phyloP scores from a whole-genome alignment of 2,329 filamentous ascomycete genomes.

The Orbilia javanica region DNA sequence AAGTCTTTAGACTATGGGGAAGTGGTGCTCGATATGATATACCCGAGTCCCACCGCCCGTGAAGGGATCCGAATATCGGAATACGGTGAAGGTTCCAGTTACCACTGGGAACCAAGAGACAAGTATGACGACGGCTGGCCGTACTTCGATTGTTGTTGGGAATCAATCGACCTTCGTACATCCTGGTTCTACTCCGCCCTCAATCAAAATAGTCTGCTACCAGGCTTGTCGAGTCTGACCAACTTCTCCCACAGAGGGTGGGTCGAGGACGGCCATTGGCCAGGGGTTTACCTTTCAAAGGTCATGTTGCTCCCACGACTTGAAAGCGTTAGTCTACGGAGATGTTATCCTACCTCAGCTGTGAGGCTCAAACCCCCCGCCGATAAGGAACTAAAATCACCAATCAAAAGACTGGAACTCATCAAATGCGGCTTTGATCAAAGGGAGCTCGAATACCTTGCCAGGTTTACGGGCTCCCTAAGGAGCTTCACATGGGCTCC shows the following conservation, averaged over 20 bases:
- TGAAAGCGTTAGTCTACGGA: not conserved
- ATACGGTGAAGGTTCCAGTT: not conserved
- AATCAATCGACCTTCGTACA: no score
- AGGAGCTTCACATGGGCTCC: not conserved
- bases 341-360: not conserved
- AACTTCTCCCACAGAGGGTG: conserved; percentile 11
- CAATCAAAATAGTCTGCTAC: not conserved
- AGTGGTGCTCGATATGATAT: not conserved
- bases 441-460: not conserved
- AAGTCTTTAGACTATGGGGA: conserved; percentile 12
- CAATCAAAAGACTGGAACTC: conserved; percentile 12
- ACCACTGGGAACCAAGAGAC: not conserved
- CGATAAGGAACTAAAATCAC: not conserved
- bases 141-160: not conserved
- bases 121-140: not conserved
- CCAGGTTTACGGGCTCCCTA: not conserved
- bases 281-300: not conserved
- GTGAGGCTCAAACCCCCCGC: not conserved
- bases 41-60: not conserved
- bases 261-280: not conserved
- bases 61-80: conserved; percentile 16
- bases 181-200: conserved; percentile 24
- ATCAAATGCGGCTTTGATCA: not conserved
- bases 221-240: conserved; percentile 8
- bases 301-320: conserved; percentile 13